Evolutionary conservation across 148 eudicot species (phyloP).

Genomic region (Chenopodium quinoa): DNA sequence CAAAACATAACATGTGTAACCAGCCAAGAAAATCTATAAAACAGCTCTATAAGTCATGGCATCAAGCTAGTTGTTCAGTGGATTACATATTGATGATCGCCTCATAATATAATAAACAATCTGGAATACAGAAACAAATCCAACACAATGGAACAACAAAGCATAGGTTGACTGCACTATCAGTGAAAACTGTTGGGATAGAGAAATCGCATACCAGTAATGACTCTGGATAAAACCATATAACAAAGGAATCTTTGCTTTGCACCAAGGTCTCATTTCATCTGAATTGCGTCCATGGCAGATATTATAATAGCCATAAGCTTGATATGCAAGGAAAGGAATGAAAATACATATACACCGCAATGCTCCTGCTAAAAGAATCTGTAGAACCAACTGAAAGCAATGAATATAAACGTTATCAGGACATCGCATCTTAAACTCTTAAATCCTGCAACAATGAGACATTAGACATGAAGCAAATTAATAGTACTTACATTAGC

Average conservation of each 20-base stretch:
- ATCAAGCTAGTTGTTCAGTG: neutral
- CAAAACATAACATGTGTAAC: neutral
- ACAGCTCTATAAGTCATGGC: neutral
- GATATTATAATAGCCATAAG: slow-evolving; percentile 75
- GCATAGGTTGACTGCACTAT: neutral
- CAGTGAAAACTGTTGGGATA: neutral
- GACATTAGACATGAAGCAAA: neutral
- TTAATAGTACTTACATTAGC: slow-evolving; percentile 42
- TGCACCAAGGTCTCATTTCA: slow-evolving; percentile 90
- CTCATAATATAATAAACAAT: neutral
- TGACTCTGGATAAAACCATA: slow-evolving; percentile 88
- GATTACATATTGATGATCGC: neutral
- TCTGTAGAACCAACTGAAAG: slow-evolving; percentile 53
- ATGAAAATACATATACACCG: slow-evolving; percentile 51
- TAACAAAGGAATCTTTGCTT: slow-evolving; percentile 65
- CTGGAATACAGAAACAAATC: neutral
- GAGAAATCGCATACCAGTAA: slow-evolving; percentile 62
- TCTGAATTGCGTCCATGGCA: slow-evolving; percentile 53
- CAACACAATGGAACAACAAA: neutral
- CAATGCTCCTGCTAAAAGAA: slow-evolving; percentile 55
- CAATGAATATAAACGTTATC: neutral
- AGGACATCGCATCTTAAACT: neutral
- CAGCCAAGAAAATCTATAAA: neutral
- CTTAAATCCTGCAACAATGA: slow-evolving; percentile 7
- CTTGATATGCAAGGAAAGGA: slow-evolving; percentile 84